These are phyloP conservation scores for Nicotiana obtusifolia DNA, from an alignment of 257 asterid species.

Conservation along the genomic window DNA sequence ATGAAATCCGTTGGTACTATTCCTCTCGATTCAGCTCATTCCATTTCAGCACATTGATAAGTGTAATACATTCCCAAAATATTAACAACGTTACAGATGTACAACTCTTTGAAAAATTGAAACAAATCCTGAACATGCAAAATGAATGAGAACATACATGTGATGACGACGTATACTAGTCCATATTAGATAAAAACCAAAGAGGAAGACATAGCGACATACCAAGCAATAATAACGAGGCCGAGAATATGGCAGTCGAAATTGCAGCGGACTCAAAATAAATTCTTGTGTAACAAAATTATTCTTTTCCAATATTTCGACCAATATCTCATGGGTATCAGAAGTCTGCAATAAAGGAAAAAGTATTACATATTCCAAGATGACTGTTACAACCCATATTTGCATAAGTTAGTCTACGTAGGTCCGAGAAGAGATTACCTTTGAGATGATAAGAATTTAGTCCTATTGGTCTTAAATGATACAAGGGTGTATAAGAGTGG, in stretches of 20 bases:
- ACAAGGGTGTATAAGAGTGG: no score
- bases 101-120: not conserved
- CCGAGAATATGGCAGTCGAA: conserved; percentile 89
- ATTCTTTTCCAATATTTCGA: conserved; percentile 57
- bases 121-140: not conserved
- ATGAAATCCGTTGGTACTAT: not conserved
- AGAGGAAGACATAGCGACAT: conserved; percentile 24
- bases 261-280: conserved; percentile 91
- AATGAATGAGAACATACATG: conserved; percentile 2
- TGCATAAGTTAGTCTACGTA: no score
- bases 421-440: no score
- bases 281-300: conserved; percentile 72
- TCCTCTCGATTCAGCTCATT: not conserved
- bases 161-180: not conserved
- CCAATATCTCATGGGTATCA: conserved; percentile 83
- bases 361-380: conserved; percentile 3
- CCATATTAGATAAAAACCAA: not conserved
- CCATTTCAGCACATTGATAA: not conserved
- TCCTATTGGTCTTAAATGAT: no score
- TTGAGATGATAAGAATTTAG: no score
- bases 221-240: conserved; percentile 98
- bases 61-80: not conserved
- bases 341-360: conserved; percentile 54
- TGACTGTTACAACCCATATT: no score
- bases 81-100: not conserved